Evolutionary conservation across 2,329 filamentous ascomycete species (phyloP), one percentile per base, ranked within the genome.

Genomic region (Apiospora marii): DNA sequence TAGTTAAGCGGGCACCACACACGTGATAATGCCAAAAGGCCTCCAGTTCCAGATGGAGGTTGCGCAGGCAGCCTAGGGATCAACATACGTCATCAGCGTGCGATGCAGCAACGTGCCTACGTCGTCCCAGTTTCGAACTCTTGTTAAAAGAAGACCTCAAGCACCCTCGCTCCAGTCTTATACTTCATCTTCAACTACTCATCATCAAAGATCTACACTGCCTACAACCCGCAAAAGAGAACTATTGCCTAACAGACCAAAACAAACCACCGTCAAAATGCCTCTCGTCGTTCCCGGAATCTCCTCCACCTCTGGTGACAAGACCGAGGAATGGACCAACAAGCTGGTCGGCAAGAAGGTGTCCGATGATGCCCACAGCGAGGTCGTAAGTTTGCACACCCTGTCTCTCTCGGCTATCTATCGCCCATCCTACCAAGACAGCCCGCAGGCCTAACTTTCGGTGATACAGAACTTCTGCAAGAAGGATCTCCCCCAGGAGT

Each of bases 291-390:
- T 91, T 24, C 89, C 90, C 71, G 88, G 87, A 78, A 82, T 91
- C 76, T 90, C 85, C 74, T 77, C 82, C 74, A 83, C 82, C 74
- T 81, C 84, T 53, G 80, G 80, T 74, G 82, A 80, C 76, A 78
- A 83, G 79, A 88, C 86, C 48, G 84, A 89, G 73, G 85, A 90
- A 77, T 92, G 90, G 90, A 83, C 83, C 75, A 87, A 86, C 81
- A 91, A 91, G 84, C 84, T 92, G 5, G 86, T 90, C 67, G 90
- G 90, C 79, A 92, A 92, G 88, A 91, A 85, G 68, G 81, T 92
- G 16, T 85, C 85, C 14, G 89, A 90, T 0, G 78, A 82, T 22
- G 80, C 81, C 24, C 85, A 85, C 71, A 87, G 83, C 75, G 88
- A 89, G 79, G 89, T 85, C 12, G 90, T 92, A 81, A 71, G 86